Evolutionary conservation across 768 basidiomycete genomes (phyloP).

Genomic region (Boletus pseudopeckii): DNA sequence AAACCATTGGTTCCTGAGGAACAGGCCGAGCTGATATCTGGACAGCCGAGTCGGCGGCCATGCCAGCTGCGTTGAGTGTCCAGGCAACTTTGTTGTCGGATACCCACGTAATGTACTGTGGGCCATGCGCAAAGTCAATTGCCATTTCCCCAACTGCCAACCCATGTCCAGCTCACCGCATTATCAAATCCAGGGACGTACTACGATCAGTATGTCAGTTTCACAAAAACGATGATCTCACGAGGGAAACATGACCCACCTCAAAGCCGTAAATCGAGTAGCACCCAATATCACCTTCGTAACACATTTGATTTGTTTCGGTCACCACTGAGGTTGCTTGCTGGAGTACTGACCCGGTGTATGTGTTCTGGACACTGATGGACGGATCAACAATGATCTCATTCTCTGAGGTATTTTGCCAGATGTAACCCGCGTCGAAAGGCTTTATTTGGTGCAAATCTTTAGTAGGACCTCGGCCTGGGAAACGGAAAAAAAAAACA

Average conservation of each 20-base stretch:
- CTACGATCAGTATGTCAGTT: conserved; percentile 9
- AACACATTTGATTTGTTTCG: conserved; percentile 64
- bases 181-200: conserved; percentile 60
- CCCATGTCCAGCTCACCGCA: conserved; percentile 42
- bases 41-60: conserved; percentile 58
- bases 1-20: conserved; percentile 83
- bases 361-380: conserved; percentile 58
- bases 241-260: conserved; percentile 31
- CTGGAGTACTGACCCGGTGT: conserved; percentile 66
- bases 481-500: conserved; percentile 8
- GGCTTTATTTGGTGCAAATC: conserved; percentile 43
- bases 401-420: conserved; percentile 61
- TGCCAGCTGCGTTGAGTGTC: conserved; percentile 68
- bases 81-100: conserved; percentile 63
- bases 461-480: not conserved
- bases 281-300: conserved; percentile 57
- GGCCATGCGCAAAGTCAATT: not conserved
- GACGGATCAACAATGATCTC: conserved; percentile 53
- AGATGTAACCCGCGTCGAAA: conserved; percentile 69
- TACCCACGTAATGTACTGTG: conserved; percentile 84
- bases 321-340: conserved; percentile 77
- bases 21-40: conserved; percentile 67
- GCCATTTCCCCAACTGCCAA: not conserved
- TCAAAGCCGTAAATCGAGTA: conserved; percentile 82
- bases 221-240: not conserved